These are phyloP conservation scores for Camellia granthamiana DNA, from an alignment of 148 eudicot genomes.

Conservation along the genomic window DNA sequence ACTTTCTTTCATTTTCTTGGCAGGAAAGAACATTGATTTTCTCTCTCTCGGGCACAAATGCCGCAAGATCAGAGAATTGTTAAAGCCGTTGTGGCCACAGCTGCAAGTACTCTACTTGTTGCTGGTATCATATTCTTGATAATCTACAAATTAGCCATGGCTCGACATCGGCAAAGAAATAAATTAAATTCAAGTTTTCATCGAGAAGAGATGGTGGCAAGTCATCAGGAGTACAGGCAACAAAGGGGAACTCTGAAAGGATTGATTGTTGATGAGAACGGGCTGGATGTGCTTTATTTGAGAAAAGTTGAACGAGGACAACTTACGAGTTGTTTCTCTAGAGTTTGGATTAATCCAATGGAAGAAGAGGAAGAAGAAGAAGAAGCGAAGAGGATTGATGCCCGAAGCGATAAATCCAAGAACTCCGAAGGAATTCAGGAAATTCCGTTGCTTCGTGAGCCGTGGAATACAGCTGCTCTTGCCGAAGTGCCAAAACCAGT, in stretches of 20 bases:
- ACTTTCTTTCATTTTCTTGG: neutral
- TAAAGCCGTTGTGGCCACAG: conserved; percentile 28
- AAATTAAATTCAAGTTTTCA: conserved; percentile 29
- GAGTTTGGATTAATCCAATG: conserved; percentile 42
- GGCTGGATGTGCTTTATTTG: conserved; percentile 38
- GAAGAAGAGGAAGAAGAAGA: conserved; percentile 14
- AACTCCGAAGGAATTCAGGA: conserved; percentile 23
- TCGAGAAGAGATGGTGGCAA: conserved; percentile 13
- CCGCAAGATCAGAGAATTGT: conserved; percentile 10
- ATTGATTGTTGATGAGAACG: conserved; percentile 39
- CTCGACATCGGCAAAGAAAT: conserved; percentile 16
- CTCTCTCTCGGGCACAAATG: conserved; percentile 7
- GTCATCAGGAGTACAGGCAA: conserved; percentile 23
- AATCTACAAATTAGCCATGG: conserved; percentile 24
- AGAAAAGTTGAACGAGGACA: conserved; percentile 27
- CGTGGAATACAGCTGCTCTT: neutral
- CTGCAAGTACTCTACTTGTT: conserved; percentile 22
- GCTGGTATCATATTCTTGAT: conserved; percentile 28
- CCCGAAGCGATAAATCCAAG: conserved; percentile 15
- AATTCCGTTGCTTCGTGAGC: conserved; percentile 22
- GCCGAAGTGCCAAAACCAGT: neutral
- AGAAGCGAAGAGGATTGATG: conserved; percentile 28
- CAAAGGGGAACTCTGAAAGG: conserved; percentile 29
- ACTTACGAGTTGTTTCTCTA: conserved; percentile 30
- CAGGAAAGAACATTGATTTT: neutral